Evolutionary conservation across 208 protist species (phyloP), one percentile per base, ranked within the genome.

Genomic region (Trypanosoma cruzi): DNA sequence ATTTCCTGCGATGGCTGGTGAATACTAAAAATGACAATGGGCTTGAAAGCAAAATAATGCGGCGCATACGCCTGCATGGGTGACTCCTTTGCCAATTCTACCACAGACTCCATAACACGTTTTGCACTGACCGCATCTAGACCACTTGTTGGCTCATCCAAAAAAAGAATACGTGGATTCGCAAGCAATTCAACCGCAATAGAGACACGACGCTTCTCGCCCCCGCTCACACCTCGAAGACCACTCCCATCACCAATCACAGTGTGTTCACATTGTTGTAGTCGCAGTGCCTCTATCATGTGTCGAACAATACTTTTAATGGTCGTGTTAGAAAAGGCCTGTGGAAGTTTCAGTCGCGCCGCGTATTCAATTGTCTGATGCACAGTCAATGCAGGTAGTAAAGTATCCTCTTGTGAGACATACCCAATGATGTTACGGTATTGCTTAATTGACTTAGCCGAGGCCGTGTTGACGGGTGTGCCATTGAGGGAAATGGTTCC

Each of bases 11-110:
- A 96, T 24, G 93, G 93, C 73, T 97, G 93, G 71, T 97, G 93
- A 68, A 97, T 97, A 67, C 84, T 93, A 76, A 96, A 96, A 63
- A 96, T 92, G 68, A 97, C 89, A 64, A 94, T 90, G 18, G 93
- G 90, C 29, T 74, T 68, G 64, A 95, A 97, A 18, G 90, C 81
- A 68, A 96, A 96, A 80, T 89, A 97, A 79, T 90, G 77, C 11
- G 81, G 88, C 2, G 92, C 85, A 75, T 94, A 94, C 13, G 57
- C 36, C n/a, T 75, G 79, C 89, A 94, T 92, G 7, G 86, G 76
- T 8, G 88, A 92, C 74, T 93, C 80, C 74, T 90, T 90, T 28
- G 88, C 89, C 36, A 97, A 82, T 44, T 82, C 77, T 20, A 90
- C 87, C 5, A 96, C 79, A 3, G 89, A 84, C 68, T 97, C 87